Base-by-base conservation (phyloP, 768 basidiomycete genomes). In the Calocera cornea region DNA sequence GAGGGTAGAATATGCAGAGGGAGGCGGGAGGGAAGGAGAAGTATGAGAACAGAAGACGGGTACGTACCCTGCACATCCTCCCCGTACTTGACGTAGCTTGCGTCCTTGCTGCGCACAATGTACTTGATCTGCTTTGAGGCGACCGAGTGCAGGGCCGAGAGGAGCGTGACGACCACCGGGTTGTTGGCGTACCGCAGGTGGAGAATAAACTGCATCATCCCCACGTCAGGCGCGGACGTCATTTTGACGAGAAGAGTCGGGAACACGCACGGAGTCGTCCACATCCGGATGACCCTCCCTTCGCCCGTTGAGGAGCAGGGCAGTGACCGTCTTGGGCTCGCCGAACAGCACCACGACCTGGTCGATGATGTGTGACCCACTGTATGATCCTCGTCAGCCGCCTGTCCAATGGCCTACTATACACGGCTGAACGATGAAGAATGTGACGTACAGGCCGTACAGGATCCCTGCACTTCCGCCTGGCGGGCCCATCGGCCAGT, bases 381-480 rank as follows among this genome's bases (percentile, higher is more conserved):
- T 66, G n/a, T 17, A 40, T 38, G 65, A 12, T n/a, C 29, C 8
- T n/a, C n/a, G n/a, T n/a, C n/a, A n/a, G n/a, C n/a, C n/a, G n/a
- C n/a, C n/a, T n/a, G n/a, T n/a, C n/a, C n/a, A n/a, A n/a, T n/a
- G n/a, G n/a, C n/a, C n/a, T n/a, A n/a, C n/a, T n/a, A n/a, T n/a
- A n/a, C n/a, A n/a, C n/a, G n/a, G n/a, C n/a, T n/a, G n/a, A n/a
- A n/a, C n/a, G n/a, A n/a, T n/a, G n/a, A n/a, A n/a, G n/a, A n/a
- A n/a, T n/a, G n/a, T n/a, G 2, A 67, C 66, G 60, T 17, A 67
- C 66, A 67, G 36, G 33, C 66, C 65, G 41, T 66, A 66, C 8
- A 66, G 65, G 44, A 66, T 66, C 11, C 65, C 65, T 2, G 65
- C 65, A 22, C 38, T 66, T 29, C 65, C 65, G 8, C 65, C 65